Evolutionary conservation across 179 eudicot genomes (phyloP), one percentile per base, ranked within the genome.

Genomic region (Patellifolia procumbens): DNA sequence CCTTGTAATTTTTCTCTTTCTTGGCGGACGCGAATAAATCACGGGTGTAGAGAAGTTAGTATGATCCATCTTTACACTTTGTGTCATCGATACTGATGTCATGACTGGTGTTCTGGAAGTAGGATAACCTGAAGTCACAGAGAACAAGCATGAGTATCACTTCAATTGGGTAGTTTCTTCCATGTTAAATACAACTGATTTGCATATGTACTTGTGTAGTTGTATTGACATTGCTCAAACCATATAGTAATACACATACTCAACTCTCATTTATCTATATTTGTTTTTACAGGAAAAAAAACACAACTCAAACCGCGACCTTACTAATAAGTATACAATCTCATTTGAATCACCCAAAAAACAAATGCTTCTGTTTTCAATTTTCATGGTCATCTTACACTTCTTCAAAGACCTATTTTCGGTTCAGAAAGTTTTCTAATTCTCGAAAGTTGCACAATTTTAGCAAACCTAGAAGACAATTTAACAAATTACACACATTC

Each of bases 1-100:
- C 85, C 78, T 76, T 89, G 43, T 76, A 80, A 72, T 72, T 79
- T 80, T 94, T 68, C 88, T 79, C 81, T 91, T 92, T 77, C 89
- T 91, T 15, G 86, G 60, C 75, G 84, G 80, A 20, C 86, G 75
- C 1, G 77, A 79, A 75, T 55, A 80, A n/a, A 81, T 24, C 24
- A 64, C 52, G 34, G 91, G 91, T 42, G 95, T 83, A 13, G 86
- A 80, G 73, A 82, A 79, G 34, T 70, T 86, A 55, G 81, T 67
- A 19, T 81, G 83, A 82, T 84, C 88, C 11, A 76, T 48, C 32
- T 65, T 81, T 61, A 77, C 72, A 39, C 66, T 78, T 43, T 78
- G 81, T 15, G 85, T 83, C 82, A 84, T 79, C 0, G 88, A 85
- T 62, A 84, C 68, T 37, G 92, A 83, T 69, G 85, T 82, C 79